Conservation (phyloP, 805 yeast species). For the Myxozyma sirexii region DNA sequence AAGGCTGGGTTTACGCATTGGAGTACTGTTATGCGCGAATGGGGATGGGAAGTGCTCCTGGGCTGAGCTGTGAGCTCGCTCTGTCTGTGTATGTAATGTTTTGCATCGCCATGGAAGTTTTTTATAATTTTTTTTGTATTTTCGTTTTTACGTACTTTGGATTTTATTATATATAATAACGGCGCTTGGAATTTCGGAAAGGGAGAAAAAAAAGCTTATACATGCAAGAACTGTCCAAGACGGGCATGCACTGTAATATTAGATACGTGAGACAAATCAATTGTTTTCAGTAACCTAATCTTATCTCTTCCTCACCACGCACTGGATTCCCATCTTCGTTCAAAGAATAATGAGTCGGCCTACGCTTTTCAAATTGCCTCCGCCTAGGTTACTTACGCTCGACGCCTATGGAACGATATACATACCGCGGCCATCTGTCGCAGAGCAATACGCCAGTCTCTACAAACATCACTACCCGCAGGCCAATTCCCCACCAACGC, state of each 20-base stretch:
- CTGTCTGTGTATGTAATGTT: neutral
- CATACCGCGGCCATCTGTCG: conserved; percentile 22
- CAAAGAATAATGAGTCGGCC: neutral
- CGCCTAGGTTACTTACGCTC: conserved; percentile 22
- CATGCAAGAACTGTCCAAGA: too few species aligned
- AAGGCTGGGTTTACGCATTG: conserved; percentile 51
- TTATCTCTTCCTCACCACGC: neutral
- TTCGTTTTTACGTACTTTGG: neutral
- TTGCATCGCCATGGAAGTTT: neutral
- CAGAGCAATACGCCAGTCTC: conserved; percentile 19
- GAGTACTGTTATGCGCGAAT: conserved; percentile 70
- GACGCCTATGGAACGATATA: conserved; percentile 33
- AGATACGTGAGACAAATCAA: neutral
- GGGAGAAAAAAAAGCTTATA: neutral
- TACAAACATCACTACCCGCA: conserved; percentile 7
- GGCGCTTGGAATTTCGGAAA: neutral
- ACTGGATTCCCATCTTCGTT: too few species aligned
- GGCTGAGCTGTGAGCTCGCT: conserved; percentile 43
- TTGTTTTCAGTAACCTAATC: neutral
- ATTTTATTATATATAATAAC: neutral
- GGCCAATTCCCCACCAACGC: neutral
- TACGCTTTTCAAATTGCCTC: conserved; percentile 9
- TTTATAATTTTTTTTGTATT: neutral
- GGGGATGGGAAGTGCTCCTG: conserved; percentile 74
- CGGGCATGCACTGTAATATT: neutral